Conservation (phyloP, 1,284 basidiomycete genomes). For the Cutaneotrichosporon sp. region DNA sequence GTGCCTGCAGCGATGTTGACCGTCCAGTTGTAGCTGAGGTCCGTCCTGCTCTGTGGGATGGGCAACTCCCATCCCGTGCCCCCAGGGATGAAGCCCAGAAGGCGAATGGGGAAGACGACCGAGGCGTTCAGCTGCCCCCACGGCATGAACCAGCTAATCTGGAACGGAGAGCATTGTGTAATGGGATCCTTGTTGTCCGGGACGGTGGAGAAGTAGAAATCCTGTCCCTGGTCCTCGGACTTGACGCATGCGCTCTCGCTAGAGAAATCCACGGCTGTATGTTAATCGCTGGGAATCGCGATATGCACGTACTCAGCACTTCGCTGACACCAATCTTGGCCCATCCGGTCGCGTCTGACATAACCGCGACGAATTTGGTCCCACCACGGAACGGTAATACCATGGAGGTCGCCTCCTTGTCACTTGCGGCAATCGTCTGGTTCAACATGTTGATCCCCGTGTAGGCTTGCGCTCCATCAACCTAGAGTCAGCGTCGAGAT, state of each 20-base stretch:
- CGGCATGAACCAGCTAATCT: constrained; percentile 37
- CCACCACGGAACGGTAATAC: constrained; percentile 27
- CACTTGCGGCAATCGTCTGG: constrained; percentile 29
- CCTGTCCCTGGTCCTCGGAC: constrained; percentile 5
- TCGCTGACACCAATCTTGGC: constrained; percentile 37
- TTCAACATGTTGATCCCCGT: too few relatives aligned
- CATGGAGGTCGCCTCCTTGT: constrained; percentile 15
- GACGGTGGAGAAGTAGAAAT: constrained; percentile 36
- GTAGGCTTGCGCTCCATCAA: too few relatives aligned
- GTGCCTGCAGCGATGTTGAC: constrained; percentile 36
- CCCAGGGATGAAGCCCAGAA: constrained; percentile 38
- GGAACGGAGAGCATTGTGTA: constrained; percentile 30
- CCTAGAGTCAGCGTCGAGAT: too few relatives aligned
- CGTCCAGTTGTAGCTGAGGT: constrained; percentile 23
- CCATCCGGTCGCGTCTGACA: constrained; percentile 39
- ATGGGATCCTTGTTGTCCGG: constrained; percentile 27
- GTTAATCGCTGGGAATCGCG: neutral
- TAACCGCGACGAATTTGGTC: constrained; percentile 33
- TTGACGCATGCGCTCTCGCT: constrained; percentile 28
- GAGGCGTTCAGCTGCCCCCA: too few relatives aligned
- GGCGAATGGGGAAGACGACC: constrained; percentile 26
- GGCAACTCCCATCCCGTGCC: constrained; percentile 37
- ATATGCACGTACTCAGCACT: constrained; percentile 31
- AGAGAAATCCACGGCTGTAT: constrained; percentile 12
- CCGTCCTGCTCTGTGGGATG: constrained; percentile 14